Evolutionary conservation across 495 filamentous ascomycete genomes (phyloP), one percentile per base, ranked within the genome.

Genomic region (Penicillium herquei): DNA sequence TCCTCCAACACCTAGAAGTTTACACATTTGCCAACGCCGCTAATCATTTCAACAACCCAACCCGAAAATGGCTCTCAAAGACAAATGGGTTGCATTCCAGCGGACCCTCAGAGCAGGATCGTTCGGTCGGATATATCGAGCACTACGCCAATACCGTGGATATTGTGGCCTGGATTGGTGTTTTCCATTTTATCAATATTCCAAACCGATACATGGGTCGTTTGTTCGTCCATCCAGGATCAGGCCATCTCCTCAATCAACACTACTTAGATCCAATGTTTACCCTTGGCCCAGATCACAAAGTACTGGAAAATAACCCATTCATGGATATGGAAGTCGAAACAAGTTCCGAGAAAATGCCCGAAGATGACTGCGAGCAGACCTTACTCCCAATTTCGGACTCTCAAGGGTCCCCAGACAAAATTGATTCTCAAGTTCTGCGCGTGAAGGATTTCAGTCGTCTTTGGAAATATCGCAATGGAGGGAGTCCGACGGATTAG

Each of bases 191-290:
- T 39, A 52, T 56, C 8, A 56, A 59, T 21, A 51, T 72, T 41
- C 63, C 69, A 0, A 78, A 79, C 47, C 79, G 88, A 17, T 96
- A 87, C 69, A 82, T 89, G 64, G 91, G 91, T 1, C 81, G 83
- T 12, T 77, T 96, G 0, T 95, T 95, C 54, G 76, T 82, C n/a
- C 80, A 85, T 1, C 73, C 74, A 3, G 83, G 79, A 0, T 70
- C 79, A 1, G 91, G 91, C 0, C 91, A 96, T 65, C 75, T 88
- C 56, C 78, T 96, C 53, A 85, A 82, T 50, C 87, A 91, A 73
- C 91, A 96, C 63, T 96, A 94, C 47, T 72, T 95, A 0, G 83
- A 87, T 51, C 72, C 67, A n/a, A 93, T 95, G 87, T 96, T 96
- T 46, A 64, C 71, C 3, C 59, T 76, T 7, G 69, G 67, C 0